phyloP scores from a whole-genome alignment of 108 stramenopile species.

The Nitzschia inconspicua region DNA sequence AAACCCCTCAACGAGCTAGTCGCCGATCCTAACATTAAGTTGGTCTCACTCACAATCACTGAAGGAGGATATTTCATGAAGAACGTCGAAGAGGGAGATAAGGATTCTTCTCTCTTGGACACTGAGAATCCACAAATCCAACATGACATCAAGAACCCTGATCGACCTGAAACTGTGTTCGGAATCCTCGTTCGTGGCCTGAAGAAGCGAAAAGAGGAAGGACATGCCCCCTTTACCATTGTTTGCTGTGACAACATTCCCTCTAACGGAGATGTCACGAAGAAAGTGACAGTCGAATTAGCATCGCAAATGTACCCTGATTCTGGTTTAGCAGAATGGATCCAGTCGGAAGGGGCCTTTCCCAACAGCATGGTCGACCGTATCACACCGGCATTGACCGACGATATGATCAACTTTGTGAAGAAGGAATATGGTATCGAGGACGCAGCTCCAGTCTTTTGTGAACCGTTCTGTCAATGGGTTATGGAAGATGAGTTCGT shows the following conservation, averaged over 20 bases:
- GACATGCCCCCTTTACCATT: conserved; percentile 34
- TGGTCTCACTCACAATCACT: conserved; percentile 49
- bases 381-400: conserved; percentile 49
- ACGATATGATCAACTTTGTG: conserved; percentile 21
- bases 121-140: conserved; percentile 24
- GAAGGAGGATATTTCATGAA: conserved; percentile 65
- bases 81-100: conserved; percentile 22
- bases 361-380: conserved; percentile 68
- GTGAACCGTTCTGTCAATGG: conserved; percentile 56
- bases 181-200: conserved; percentile 19
- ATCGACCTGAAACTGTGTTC: conserved; percentile 12
- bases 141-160: conserved; percentile 21
- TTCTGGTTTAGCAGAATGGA: conserved; percentile 35
- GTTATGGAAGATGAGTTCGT: conserved; percentile 55
- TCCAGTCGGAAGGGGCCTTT: conserved; percentile 44
- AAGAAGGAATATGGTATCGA: conserved; percentile 29
- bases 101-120: conserved; percentile 46
- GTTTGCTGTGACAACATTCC: conserved; percentile 60
- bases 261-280: conserved; percentile 37
- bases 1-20: background rate
- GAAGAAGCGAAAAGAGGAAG: conserved; percentile 4
- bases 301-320: conserved; percentile 11
- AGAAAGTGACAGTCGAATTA: conserved; percentile 1
- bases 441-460: conserved; percentile 49
- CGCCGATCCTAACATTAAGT: conserved; percentile 24